Evolutionary conservation across 2,329 filamentous ascomycete genomes (phyloP), one percentile per base, ranked within the genome.

Genomic region (Chrysosporium keratinophilum): DNA sequence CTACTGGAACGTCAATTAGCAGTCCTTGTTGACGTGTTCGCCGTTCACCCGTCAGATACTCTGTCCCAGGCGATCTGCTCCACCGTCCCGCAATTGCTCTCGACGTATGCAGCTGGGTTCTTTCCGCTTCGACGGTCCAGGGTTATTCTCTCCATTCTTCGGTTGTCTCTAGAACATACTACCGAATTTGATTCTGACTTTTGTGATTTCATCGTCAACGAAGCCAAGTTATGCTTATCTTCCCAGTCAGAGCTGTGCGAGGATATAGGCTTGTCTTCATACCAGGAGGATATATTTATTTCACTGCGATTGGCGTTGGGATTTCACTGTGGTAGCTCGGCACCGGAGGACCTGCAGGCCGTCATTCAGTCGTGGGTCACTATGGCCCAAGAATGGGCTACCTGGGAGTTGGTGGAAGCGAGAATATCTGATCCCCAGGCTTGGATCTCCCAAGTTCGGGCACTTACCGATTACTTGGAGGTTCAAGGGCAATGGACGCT

Each of bases 401-500:
- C 72, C 34, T 67, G 70, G 64, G 60, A 68, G 6, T 65, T 69
- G 5, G 58, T 83, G 15, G 55, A 68, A 12, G 61, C 65, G 11
- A 64, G 66, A 12, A 62, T 84, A n/a, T 76, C 80, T 44, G 74
- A 80, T 59, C 60, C 72, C 6, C 70, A 74, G 15, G 66, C 69
- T 44, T 75, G 78, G 64, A 57, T 78, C 12, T 61, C 71, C 31
- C 76, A 81, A 48, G 66, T 85, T 37, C 71, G 75, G 52, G 71
- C 75, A 1, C 66, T 80, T 40, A 70, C 76, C 6, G 78, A 82
- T 54, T 84, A 76, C 59, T 71, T 82, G 3, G 76, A 77, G 47
- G 76, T 81, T 40, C 76, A 78, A 54, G 81, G 80, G 1, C 69
- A 78, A 33, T 76, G 76, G 59, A 74, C 72, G 47, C 62, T 74